These are phyloP conservation scores for Lyophyllum decastes DNA, from an alignment of 768 basidiomycete genomes.

Conservation along the genomic window DNA sequence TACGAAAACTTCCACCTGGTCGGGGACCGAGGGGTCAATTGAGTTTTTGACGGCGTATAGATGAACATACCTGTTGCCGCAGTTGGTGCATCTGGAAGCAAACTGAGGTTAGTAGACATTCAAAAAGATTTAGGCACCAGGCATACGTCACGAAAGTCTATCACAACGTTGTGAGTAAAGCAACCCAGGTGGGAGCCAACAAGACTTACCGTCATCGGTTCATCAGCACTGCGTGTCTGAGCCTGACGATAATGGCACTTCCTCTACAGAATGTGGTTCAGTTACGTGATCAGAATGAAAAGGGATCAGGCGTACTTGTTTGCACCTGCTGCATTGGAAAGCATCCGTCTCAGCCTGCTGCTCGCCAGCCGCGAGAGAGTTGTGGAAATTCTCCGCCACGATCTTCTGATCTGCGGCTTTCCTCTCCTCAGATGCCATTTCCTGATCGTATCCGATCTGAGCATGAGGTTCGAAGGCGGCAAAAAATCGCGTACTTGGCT, in stretches of 20 bases:
- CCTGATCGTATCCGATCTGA: constrained; percentile 44
- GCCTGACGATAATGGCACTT: constrained; percentile 94
- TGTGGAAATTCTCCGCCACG: constrained; percentile 83
- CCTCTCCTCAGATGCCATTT: constrained; percentile 94
- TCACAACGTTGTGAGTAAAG: neutral
- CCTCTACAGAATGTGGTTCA: constrained; percentile 41
- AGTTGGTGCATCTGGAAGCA: constrained; percentile 20
- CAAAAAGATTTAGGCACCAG: neutral
- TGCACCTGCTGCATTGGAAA: constrained; percentile 96
- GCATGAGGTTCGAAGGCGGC: neutral
- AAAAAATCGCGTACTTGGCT: constrained; percentile 58
- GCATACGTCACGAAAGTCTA: constrained; percentile 88
- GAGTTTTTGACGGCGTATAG: neutral
- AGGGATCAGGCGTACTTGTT: constrained; percentile 54
- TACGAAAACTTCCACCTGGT: constrained; percentile 44
- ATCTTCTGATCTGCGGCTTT: constrained; percentile 84
- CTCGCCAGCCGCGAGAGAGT: constrained; percentile 86
- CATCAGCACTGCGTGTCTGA: constrained; percentile 96
- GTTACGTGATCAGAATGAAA: neutral
- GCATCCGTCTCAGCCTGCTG: constrained; percentile 95
- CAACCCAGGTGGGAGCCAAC: neutral
- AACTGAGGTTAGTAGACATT: constrained; percentile 1
- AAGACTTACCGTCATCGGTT: constrained; percentile 89
- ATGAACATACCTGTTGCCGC: constrained; percentile 31
- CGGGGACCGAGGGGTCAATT: neutral